These are phyloP conservation scores for Verticillium nubilum DNA, from an alignment of 2,329 filamentous ascomycete genomes.

Conservation along the genomic window DNA sequence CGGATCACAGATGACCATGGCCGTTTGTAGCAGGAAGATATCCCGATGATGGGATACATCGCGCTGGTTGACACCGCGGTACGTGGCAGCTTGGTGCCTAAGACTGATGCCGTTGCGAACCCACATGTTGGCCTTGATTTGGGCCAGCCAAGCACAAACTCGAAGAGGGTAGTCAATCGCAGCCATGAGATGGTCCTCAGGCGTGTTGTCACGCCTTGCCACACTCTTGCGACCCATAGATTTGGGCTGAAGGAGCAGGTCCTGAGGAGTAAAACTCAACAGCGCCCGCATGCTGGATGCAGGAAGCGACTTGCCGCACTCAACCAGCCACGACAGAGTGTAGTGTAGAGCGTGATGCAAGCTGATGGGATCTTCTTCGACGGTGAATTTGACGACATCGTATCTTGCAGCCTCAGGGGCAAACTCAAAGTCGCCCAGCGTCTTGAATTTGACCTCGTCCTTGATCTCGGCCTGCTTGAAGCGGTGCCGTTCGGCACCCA, in stretches of 20 bases:
- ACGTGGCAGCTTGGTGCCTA: conserved; percentile 89
- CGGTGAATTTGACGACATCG: conserved; percentile 76
- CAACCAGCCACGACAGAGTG: conserved; percentile 90
- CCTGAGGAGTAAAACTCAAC: conserved; percentile 65
- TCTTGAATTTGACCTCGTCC: conserved; percentile 78
- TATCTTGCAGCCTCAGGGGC: conserved; percentile 53
- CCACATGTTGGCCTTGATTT: conserved; percentile 99
- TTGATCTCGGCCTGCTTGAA: conserved; percentile 88
- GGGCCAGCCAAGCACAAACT: conserved; percentile 92
- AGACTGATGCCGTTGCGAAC: conserved; percentile 95
- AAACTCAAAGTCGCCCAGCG: conserved; percentile 73
- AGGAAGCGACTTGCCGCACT: conserved; percentile 74
- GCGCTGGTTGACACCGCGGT: conserved; percentile 80
- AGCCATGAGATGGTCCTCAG: conserved; percentile 78
- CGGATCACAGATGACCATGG: conserved; percentile 79
- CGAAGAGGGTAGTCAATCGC: conserved; percentile 90
- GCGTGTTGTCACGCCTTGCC: conserved; percentile 49
- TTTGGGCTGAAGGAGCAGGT: conserved; percentile 60
- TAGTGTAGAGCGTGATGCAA: conserved; percentile 98
- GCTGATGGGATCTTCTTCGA: conserved; percentile 87
- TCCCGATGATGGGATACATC: conserved; percentile 94
- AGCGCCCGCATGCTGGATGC: conserved; percentile 61
- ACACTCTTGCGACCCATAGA: conserved; percentile 56
- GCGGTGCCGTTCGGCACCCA: conserved; percentile 80
- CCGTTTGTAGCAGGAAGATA: conserved; percentile 88